Base-by-base conservation (phyloP, 73 alveolate species). In the Durusdinium trenchii region DNA sequence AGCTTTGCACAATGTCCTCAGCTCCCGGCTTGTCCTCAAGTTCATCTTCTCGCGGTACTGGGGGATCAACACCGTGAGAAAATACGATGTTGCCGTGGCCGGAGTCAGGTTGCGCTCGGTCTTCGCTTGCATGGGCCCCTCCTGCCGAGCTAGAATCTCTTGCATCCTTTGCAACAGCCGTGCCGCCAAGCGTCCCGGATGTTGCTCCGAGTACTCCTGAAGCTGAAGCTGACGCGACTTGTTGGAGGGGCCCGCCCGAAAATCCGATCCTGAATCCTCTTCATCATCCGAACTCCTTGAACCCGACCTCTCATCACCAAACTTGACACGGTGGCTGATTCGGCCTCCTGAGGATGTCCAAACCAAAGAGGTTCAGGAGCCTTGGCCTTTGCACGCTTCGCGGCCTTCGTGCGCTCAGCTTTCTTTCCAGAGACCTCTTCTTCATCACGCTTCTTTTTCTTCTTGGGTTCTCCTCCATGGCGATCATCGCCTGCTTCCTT, bases 101-200 rank as follows among this genome's bases (percentile, higher is more conserved):
- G 92, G 92, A 2, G 92, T 82, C 71, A 48, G 14, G 51, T 23
- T 50, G 36, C 36, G n/a, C 46, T 23, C 43, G 35, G 28, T 9
- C 30, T 47, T 82, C 47, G 36, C 3, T n/a, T 67, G 73, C 71
- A 71, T 40, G 71, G 71, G 64, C 50, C 83, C 83, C 46, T 28
- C 26, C 61, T 82, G 48, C 14, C 69, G 30, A 3, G 64, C 40
- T 10, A 82, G 69, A 28, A 82, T 52, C 43, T 28, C n/a, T 48
- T 47, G 92, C 92, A 79, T 79, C 64, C 45, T 79, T 30, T 16
- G 16, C 42, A 79, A 1, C 89, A 79, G 47, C 36, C 85, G 42
- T 36, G 83, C 5, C 2, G 85, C 67, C 62, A 62, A 30, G 30
- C 96, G 83, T 10, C 95, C 95, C 30, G 95, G 95, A 6, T 38